Evolutionary conservation across 306 rosid genomes (phyloP).

Genomic region (Inga laurina): DNA sequence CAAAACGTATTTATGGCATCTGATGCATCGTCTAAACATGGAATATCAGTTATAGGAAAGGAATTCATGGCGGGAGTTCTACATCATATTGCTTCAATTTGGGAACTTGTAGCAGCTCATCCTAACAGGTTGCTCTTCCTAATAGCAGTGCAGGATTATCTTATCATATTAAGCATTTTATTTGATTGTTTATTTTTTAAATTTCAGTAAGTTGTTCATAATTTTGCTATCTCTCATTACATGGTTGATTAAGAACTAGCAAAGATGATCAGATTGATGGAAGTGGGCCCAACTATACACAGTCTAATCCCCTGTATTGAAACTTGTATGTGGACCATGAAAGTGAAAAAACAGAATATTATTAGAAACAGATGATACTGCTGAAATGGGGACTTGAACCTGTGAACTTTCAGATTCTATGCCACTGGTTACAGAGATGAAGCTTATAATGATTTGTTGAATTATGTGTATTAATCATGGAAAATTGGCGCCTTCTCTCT

Average conservation of each 20-base stretch:
- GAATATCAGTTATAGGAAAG: constrained; percentile 74
- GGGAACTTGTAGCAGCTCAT: constrained; percentile 79
- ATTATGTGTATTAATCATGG: not conserved
- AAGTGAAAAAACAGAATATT: not conserved
- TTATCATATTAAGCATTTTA: not conserved
- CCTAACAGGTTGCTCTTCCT: constrained; percentile 77
- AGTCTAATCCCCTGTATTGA: not conserved
- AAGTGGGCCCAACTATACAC: not conserved
- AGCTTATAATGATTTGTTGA: not conserved
- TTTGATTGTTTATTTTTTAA: not conserved
- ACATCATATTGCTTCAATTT: constrained; percentile 68
- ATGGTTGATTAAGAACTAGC: not conserved
- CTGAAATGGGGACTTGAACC: not conserved
- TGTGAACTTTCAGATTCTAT: not conserved
- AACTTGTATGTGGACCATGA: not conserved
- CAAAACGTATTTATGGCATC: constrained; percentile 77
- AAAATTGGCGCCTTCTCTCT: not conserved
- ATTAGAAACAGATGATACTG: not conserved
- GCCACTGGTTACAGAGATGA: not conserved
- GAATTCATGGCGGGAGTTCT: constrained; percentile 95
- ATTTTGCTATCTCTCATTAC: not conserved
- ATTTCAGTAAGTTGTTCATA: not conserved
- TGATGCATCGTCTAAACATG: constrained; percentile 59
- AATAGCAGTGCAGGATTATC: not conserved
- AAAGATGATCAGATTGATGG: not conserved